Evolutionary conservation across 164 flowering plant species (phyloP).

Genomic region (Aristolochia californica): DNA sequence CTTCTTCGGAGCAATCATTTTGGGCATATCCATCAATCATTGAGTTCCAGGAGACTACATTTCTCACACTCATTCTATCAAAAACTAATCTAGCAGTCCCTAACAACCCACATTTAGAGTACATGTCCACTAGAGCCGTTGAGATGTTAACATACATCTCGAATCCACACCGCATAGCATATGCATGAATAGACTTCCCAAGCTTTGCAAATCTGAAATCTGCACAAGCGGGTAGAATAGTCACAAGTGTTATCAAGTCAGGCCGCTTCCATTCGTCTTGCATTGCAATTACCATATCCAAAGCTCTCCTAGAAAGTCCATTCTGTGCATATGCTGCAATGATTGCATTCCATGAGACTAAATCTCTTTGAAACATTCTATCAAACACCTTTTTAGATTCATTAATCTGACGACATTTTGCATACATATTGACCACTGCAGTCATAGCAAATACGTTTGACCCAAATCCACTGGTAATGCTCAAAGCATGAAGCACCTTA

Average conservation of each 20-base stretch:
- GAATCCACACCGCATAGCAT: constrained; percentile 45
- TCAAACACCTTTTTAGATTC: constrained; percentile 77
- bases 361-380: constrained; percentile 66
- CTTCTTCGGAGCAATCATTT: too few relatives aligned
- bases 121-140: constrained; percentile 66
- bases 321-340: constrained; percentile 66
- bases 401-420: constrained; percentile 44
- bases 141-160: constrained; percentile 42
- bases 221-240: constrained; percentile 50
- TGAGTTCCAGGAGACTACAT: constrained; percentile 74
- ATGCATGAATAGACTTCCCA: constrained; percentile 66
- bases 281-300: constrained; percentile 47
- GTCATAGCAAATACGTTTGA: constrained; percentile 57
- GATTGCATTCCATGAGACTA: constrained; percentile 23
- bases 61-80: constrained; percentile 45
- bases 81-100: constrained; percentile 50
- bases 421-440: constrained; percentile 65
- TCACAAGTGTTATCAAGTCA: constrained; percentile 51
- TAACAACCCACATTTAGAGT: constrained; percentile 51
- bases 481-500: constrained; percentile 54
- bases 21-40: constrained; percentile 34
- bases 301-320: constrained; percentile 39
- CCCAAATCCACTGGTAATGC: constrained; percentile 40
- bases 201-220: constrained; percentile 29
- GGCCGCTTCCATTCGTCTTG: constrained; percentile 41